These are phyloP conservation scores for Eucalyptus curtisii DNA, from an alignment of 345 rosid genomes.

Conservation along the genomic window DNA sequence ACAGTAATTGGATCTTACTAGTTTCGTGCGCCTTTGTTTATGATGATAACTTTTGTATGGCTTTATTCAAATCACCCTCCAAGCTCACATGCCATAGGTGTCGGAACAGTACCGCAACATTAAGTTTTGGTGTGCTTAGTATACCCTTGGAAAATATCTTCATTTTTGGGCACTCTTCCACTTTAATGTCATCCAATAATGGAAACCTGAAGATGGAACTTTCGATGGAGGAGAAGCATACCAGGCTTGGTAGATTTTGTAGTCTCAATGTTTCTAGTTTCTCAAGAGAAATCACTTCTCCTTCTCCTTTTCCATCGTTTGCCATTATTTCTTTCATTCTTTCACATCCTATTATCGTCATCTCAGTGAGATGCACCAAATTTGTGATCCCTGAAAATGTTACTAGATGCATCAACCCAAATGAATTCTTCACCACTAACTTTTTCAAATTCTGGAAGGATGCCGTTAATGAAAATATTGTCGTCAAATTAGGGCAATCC, in stretches of 20 bases:
- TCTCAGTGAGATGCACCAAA: background rate
- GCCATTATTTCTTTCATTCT: background rate
- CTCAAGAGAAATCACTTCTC: background rate
- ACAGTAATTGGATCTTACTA: background rate
- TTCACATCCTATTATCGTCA: background rate
- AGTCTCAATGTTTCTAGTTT: rapidly evolving
- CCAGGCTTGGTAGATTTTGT: background rate
- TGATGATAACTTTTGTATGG: background rate
- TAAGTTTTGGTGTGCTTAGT: background rate
- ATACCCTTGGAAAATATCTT: background rate
- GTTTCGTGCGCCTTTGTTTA: too few species aligned
- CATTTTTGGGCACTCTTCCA: background rate
- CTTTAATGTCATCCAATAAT: rapidly evolving
- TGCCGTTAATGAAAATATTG: rapidly evolving
- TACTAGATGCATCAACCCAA: rapidly evolving
- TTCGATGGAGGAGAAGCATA: background rate
- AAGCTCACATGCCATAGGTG: rapidly evolving
- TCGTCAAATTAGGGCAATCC: background rate
- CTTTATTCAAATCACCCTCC: background rate
- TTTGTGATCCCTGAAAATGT: rapidly evolving
- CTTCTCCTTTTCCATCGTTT: background rate
- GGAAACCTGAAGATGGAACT: background rate
- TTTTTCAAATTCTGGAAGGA: background rate
- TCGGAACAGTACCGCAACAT: rapidly evolving
- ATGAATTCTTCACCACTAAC: background rate